phyloP scores from a whole-genome alignment of 352 stramenopile genomes.

The Phytopythium chamaehyphon region DNA sequence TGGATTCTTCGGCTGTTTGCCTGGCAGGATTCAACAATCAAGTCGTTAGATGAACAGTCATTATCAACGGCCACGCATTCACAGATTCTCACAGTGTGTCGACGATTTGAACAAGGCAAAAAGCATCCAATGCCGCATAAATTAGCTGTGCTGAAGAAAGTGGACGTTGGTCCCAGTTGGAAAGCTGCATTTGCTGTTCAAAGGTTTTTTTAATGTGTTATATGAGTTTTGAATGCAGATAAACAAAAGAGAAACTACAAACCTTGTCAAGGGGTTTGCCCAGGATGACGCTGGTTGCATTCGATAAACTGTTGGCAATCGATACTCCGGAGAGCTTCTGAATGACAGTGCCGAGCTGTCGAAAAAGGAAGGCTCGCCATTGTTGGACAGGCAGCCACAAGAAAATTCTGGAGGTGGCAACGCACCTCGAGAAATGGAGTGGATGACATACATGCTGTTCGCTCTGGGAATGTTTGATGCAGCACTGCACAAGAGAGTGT shows the following conservation, averaged over 20 bases:
- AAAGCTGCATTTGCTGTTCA: slow-evolving; percentile 60
- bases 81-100: slow-evolving; percentile 34
- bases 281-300: slow-evolving; percentile 34
- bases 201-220: too few species aligned
- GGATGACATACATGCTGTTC: slow-evolving; percentile 24
- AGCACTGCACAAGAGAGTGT: slow-evolving; percentile 28
- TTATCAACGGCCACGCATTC: not conserved
- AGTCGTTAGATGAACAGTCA: not conserved
- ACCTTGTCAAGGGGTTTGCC: slow-evolving; percentile 68
- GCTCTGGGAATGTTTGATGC: slow-evolving; percentile 68
- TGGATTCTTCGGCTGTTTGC: slow-evolving; percentile 7
- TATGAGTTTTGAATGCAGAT: slow-evolving; percentile 3
- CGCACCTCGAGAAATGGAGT: slow-evolving; percentile 47
- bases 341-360: slow-evolving; percentile 32
- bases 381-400: not conserved
- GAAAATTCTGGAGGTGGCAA: slow-evolving; percentile 1
- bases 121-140: slow-evolving; percentile 65
- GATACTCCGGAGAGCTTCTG: slow-evolving; percentile 27
- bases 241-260: not conserved
- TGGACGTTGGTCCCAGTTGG: slow-evolving; percentile 60
- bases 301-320: slow-evolving; percentile 55
- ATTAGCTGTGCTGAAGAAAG: slow-evolving; percentile 40
- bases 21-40: not conserved
- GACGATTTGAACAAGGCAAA: slow-evolving; percentile 51
- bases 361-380: too few species aligned